Evolutionary conservation across 805 yeast genomes (phyloP).

Genomic region (Schwanniomyces polymorphus): DNA sequence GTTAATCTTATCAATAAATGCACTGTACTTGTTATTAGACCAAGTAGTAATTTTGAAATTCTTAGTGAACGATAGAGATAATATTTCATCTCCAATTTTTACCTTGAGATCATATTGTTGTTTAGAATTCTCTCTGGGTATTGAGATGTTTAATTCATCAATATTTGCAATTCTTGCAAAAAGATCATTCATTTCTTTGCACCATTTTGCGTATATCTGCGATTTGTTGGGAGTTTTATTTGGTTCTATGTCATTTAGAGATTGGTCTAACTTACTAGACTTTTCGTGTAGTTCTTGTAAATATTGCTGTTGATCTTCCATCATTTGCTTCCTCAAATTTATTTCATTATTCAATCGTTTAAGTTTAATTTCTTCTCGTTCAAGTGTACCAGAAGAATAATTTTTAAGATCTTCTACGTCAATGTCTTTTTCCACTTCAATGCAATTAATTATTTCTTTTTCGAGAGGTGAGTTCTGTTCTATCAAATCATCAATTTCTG

Average conservation of each 20-base stretch:
- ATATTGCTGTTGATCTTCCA: constrained; percentile 7
- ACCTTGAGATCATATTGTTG: not conserved
- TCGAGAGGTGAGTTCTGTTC: constrained; percentile 8
- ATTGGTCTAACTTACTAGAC: not conserved
- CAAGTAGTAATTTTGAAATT: not conserved
- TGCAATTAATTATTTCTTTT: constrained; percentile 6
- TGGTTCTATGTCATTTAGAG: constrained; percentile 1
- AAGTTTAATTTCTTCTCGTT: not conserved
- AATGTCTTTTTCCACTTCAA: constrained; percentile 2
- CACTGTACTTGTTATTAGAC: not conserved
- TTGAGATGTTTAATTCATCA: not conserved
- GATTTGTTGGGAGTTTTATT: constrained; percentile 2
- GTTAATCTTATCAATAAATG: not conserved
- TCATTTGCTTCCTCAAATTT: constrained; percentile 2
- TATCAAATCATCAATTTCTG: constrained; percentile 11
- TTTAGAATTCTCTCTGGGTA: not conserved
- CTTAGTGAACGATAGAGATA: not conserved
- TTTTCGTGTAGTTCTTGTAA: constrained; percentile 3
- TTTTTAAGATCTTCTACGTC: not conserved
- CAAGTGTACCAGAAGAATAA: not conserved
- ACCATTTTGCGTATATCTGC: constrained; percentile 21
- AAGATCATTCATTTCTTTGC: constrained; percentile 20
- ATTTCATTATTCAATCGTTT: constrained; percentile 4
- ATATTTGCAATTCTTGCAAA: constrained; percentile 8
- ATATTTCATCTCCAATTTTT: not conserved